phyloP scores from a whole-genome alignment of 1,284 basidiomycete genomes.

The Pascua sp. region DNA sequence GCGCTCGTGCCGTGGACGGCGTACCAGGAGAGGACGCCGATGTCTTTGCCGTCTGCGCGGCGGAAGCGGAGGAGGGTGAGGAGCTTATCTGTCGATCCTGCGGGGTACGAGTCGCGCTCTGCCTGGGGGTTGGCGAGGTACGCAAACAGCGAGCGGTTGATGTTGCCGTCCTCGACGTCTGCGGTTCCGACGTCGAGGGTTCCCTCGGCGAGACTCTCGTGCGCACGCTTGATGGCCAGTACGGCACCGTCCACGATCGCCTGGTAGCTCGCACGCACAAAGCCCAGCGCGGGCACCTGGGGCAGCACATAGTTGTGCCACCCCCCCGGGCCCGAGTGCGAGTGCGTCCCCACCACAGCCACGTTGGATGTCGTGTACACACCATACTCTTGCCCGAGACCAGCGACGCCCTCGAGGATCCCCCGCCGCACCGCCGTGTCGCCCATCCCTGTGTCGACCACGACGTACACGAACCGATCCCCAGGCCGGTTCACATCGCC shows the following conservation, averaged over 20 bases:
- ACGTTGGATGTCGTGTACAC: constrained; percentile 5
- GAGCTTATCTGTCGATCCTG: constrained; percentile 8
- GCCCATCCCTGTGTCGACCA: constrained; percentile 6
- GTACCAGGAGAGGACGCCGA: constrained; percentile 15
- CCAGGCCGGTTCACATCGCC: neutral
- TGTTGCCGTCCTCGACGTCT: constrained; percentile 13
- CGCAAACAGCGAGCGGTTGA: constrained; percentile 14
- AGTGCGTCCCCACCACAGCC: constrained; percentile 11
- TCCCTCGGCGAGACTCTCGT: constrained; percentile 8
- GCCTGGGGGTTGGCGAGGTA: constrained; percentile 15
- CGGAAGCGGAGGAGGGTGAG: constrained; percentile 14
- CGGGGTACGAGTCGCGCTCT: constrained; percentile 7
- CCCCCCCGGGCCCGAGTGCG: constrained; percentile 14
- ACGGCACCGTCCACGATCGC: constrained; percentile 11
- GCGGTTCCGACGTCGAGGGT: constrained; percentile 6
- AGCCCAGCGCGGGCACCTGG: constrained; percentile 9
- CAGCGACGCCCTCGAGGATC: constrained; percentile 9
- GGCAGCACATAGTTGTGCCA: constrained; percentile 16
- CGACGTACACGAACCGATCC: constrained; percentile 12
- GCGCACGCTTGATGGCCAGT: constrained; percentile 5
- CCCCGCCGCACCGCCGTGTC: constrained; percentile 12
- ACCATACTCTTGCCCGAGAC: neutral
- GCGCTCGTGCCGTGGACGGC: constrained; percentile 12
- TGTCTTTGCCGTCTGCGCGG: constrained; percentile 6
- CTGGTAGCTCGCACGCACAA: constrained; percentile 9